Evolutionary conservation across 441 rosid species (phyloP).

Genomic region (Croton setiger): DNA sequence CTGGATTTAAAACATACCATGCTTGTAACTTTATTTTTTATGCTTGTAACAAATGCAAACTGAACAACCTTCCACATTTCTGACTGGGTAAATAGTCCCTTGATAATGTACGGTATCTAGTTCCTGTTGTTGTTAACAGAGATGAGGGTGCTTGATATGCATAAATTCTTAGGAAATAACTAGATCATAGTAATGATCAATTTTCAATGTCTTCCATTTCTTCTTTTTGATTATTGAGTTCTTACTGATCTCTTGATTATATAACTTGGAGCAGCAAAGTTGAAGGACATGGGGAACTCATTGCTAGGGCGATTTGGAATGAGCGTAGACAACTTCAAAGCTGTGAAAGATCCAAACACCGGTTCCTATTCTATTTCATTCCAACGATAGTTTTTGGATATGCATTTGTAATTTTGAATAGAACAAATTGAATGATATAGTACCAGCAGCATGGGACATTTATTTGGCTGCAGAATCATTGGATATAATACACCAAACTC

Average conservation of each 20-base stretch:
- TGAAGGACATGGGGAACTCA: slow-evolving; percentile 89
- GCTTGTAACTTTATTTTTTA: neutral
- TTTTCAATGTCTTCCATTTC: neutral
- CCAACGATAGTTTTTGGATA: slow-evolving; percentile 39
- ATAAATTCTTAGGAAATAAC: too few relatives aligned
- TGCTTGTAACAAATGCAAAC: neutral
- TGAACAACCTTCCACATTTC: neutral
- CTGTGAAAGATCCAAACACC: slow-evolving; percentile 91
- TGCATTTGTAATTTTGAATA: slow-evolving; percentile 1
- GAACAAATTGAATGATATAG: slow-evolving; percentile 1
- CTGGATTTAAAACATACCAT: neutral
- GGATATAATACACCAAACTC: neutral
- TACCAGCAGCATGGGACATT: neutral
- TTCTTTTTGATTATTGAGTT: neutral
- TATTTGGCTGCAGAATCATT: slow-evolving; percentile 1
- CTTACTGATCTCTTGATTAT: neutral
- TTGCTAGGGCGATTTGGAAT: slow-evolving; percentile 86
- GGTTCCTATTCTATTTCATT: slow-evolving; percentile 87
- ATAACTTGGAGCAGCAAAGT: slow-evolving; percentile 51
- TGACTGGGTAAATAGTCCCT: neutral
- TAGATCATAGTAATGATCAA: too few relatives aligned
- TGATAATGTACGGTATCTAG: neutral
- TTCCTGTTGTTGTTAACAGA: neutral
- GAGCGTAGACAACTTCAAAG: slow-evolving; percentile 92
- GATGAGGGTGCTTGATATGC: too few relatives aligned